These are phyloP conservation scores for Rauvolfia tetraphylla DNA, from an alignment of 257 asterid species.

Conservation along the genomic window DNA sequence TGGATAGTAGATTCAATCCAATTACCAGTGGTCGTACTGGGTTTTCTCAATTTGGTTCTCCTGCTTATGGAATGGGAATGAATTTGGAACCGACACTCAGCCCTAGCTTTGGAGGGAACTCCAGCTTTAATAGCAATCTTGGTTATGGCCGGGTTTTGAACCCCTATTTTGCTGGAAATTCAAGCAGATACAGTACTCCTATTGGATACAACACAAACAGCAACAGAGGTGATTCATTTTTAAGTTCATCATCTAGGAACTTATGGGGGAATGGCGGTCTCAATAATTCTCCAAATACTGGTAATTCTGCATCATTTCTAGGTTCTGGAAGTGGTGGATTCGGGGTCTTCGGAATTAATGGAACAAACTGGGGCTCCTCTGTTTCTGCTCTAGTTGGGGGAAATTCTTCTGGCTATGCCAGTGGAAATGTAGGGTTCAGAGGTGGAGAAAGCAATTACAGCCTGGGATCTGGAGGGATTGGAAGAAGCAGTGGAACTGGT, in stretches of 20 bases:
- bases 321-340: conserved; percentile 56
- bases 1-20: conserved; percentile 68
- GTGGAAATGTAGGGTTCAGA: conserved; percentile 52
- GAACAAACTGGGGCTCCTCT: conserved; percentile 68
- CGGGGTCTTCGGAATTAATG: conserved; percentile 64
- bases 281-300: conserved; percentile 45
- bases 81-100: conserved; percentile 61
- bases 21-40: conserved; percentile 54
- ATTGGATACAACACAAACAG: conserved; percentile 57
- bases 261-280: conserved; percentile 69
- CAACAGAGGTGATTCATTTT: conserved; percentile 52
- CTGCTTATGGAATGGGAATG: conserved; percentile 59
- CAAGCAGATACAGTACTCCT: conserved; percentile 59
- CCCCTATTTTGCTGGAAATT: conserved; percentile 54
- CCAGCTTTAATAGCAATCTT: conserved; percentile 54
- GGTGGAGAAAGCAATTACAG: conserved; percentile 55
- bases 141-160: conserved; percentile 57
- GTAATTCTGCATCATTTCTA: conserved; percentile 49
- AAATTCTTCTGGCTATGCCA: conserved; percentile 44
- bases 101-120: conserved; percentile 53
- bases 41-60: conserved; percentile 47
- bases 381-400: conserved; percentile 49
- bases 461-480: conserved; percentile 59
- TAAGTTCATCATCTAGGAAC: conserved; percentile 48
- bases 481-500: conserved; percentile 48